Evolutionary conservation across 257 asterid genomes (phyloP).

Genomic region (Solanum paucissectum): DNA sequence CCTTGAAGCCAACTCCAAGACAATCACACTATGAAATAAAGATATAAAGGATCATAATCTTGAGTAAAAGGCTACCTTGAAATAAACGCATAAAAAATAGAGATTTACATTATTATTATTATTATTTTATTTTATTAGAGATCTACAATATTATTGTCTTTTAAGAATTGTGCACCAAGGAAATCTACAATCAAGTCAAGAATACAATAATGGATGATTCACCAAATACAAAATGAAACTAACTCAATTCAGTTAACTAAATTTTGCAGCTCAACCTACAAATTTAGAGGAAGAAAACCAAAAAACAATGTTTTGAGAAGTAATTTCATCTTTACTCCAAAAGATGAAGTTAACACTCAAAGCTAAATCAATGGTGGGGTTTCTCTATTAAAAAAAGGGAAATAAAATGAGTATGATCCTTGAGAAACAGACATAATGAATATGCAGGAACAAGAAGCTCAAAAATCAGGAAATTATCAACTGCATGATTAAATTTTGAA

Average conservation of each 20-base stretch:
- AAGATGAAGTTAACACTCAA: neutral
- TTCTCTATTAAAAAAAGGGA: neutral
- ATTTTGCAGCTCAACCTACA: neutral
- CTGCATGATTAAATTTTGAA: neutral
- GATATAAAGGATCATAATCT: neutral
- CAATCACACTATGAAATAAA: neutral
- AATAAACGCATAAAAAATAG: neutral
- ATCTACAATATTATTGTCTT: neutral
- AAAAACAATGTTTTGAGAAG: neutral
- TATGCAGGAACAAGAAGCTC: neutral
- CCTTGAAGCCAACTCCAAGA: neutral
- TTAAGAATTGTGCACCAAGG: neutral
- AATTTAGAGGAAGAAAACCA: neutral
- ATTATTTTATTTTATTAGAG: neutral
- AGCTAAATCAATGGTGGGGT: neutral
- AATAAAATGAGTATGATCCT: neutral
- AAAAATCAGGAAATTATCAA: neutral
- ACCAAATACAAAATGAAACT: neutral
- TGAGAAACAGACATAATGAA: neutral
- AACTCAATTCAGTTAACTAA: neutral
- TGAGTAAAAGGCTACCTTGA: neutral
- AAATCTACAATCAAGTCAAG: neutral
- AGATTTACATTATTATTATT: neutral
- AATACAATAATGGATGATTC: neutral
- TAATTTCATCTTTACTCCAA: neutral